phyloP scores from a whole-genome alignment of 2,329 filamentous ascomycete species.

The Hypoxylon sp. region DNA sequence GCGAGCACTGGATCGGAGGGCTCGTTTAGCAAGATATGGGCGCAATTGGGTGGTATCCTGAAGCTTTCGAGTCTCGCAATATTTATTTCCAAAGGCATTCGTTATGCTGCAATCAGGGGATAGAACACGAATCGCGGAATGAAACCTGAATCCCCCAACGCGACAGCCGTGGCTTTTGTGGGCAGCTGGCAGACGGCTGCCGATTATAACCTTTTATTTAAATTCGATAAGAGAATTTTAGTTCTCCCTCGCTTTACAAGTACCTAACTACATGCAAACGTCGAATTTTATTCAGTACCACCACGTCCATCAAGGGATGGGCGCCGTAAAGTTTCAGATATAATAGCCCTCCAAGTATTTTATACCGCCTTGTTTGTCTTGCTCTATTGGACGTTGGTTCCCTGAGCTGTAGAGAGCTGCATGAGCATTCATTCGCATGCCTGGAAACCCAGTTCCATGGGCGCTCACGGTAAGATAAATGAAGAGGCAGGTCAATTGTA shows the following conservation, averaged over 20 bases:
- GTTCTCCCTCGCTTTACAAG: not conserved
- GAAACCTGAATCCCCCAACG: conserved; percentile 23
- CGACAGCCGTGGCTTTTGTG: not conserved
- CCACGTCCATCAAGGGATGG: not conserved
- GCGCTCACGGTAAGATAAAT: not conserved
- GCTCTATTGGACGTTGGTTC: not conserved
- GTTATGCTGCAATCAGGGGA: conserved; percentile 31
- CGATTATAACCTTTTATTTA: conserved; percentile 13
- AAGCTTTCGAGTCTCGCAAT: conserved; percentile 11
- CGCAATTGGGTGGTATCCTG: conserved; percentile 19
- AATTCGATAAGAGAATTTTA: conserved; percentile 29
- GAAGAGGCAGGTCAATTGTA: not conserved
- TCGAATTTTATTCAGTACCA: not conserved
- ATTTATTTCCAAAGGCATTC: conserved; percentile 23
- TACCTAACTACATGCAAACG: not conserved
- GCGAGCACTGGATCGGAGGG: not conserved
- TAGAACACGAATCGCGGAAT: conserved; percentile 42
- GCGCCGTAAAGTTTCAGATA: not conserved
- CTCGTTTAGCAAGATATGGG: conserved; percentile 4
- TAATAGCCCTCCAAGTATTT: not conserved
- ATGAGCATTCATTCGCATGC: too few relatives aligned
- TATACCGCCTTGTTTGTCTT: not conserved
- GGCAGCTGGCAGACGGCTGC: conserved; percentile 33
- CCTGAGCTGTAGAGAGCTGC: not conserved
- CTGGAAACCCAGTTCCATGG: not conserved